Percentiles rank a stretch among this genome's conserved stretches.
phyloP scores from a whole-genome alignment of 495 filamentous ascomycete genomes.

The Oidiodendron maius region DNA sequence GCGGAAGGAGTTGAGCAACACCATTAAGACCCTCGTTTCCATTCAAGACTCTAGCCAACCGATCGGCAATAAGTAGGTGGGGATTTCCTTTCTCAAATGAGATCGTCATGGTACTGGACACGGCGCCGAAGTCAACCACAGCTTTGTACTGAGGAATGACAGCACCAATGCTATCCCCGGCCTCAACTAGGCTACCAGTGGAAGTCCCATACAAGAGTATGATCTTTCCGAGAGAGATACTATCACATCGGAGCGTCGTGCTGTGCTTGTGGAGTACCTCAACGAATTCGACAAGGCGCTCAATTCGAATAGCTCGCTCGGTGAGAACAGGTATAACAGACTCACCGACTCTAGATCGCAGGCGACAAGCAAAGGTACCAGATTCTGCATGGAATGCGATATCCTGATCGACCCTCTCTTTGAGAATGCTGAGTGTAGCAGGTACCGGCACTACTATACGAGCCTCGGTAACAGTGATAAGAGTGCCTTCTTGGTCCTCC shows the following conservation, averaged over 20 bases:
- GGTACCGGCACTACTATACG: constrained; percentile 30
- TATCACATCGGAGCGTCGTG: constrained; percentile 43
- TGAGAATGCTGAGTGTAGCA: constrained; percentile 39
- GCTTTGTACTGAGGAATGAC: constrained; percentile 14
- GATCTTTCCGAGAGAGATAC: constrained; percentile 54
- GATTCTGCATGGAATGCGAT: constrained; percentile 49
- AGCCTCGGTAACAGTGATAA: constrained; percentile 31
- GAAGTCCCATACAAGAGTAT: constrained; percentile 51
- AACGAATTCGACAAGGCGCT: constrained; percentile 59
- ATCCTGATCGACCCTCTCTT: constrained; percentile 48
- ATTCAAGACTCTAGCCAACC: constrained; percentile 59
- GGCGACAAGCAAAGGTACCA: constrained; percentile 53
- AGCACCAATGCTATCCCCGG: not conserved
- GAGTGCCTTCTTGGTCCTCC: constrained; percentile 3
- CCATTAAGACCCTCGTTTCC: constrained; percentile 44
- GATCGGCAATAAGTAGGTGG: constrained; percentile 64
- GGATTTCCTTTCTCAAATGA: constrained; percentile 62
- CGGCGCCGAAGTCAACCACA: constrained; percentile 30
- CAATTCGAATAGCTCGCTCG: constrained; percentile 52
- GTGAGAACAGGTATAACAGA: constrained; percentile 46
- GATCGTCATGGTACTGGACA: constrained; percentile 34
- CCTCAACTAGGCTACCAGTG: not conserved
- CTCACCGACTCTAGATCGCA: constrained; percentile 51
- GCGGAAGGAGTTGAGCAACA: constrained; percentile 45
- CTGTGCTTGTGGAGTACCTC: constrained; percentile 48